Evolutionary conservation across 1,284 basidiomycete species (phyloP), one percentile per base, ranked within the genome.

Genomic region (Ceratobasidium theobromae): DNA sequence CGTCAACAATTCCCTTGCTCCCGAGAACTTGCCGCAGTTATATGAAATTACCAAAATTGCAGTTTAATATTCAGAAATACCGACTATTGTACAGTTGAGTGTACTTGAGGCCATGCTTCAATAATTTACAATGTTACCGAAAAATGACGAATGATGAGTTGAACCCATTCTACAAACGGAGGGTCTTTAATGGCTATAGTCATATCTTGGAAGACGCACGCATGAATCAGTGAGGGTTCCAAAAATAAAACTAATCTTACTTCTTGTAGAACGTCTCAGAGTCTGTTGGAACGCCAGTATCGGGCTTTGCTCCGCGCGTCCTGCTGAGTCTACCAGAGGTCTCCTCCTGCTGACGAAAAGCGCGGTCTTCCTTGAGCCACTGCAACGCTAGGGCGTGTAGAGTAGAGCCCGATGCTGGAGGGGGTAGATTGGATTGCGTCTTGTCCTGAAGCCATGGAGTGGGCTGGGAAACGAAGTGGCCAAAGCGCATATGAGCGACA

Each of bases 181-280:
- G 1, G n/a, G 27, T 23, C 16, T 14, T 28, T 62, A 84, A 71
- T 84, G 82, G 69, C 80, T 79, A 71, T 90, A 90, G 71, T 90
- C 88, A 69, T 89, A 90, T 75, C 88, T 90, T 70, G 32, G 51
- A 53, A 48, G n/a, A n/a, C n/a, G n/a, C n/a, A 58, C 11, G 40
- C 14, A 38, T 51, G 11, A 14, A 38, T 35, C 21, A 49, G 12
- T 32, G 43, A 11, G 21, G 3, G 8, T 2, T 14, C 53, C 27
- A 48, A 53, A 49, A 4, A 40, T 30, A 38, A 9, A 48, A 46
- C 6, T 32, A 38, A 23, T 76, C 86, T 68, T 75, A 93, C 90
- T 94, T 94, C 73, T 82, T 86, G 76, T 94, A 98, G 75, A 97
- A 98, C 1, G 84, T 86, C 76, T 95, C 92, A 4, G 91, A 91